Base-by-base conservation (phyloP, 2,329 filamentous ascomycete species). In the Sordariomycetes sp. region DNA sequence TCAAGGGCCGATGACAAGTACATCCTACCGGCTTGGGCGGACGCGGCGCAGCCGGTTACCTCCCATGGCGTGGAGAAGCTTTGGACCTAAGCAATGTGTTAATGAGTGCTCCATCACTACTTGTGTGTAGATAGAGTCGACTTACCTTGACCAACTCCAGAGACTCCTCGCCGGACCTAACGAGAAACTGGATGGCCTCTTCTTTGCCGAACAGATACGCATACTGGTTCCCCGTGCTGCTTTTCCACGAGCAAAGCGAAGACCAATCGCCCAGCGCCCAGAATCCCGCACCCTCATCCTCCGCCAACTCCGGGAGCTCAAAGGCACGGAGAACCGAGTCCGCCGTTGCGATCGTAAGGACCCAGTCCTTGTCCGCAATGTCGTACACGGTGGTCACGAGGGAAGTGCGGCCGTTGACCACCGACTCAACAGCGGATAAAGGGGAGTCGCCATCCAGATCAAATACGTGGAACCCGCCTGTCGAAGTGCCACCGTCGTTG, bases 221-320 rank as follows among this genome's bases (percentile, higher is more conserved):
- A 59, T 78, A 78, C 37, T 73, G 67, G 50, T 74, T 72, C 1
- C 70, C 71, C 20, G 69, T 73, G 20, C 63, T 63, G 57, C 71
- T 75, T 61, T 68, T 73, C 75, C 74, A 78, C 11, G 69, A 65
- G 62, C 76, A 79, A 5, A 78, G 62, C 1, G 75, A 71, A 16
- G 75, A 76, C 73, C 76, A 78, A 61, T 78, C 76, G 0, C 76
- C 76, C 16, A 76, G 64, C 1, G 70, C 65, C 25, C 66, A 71
- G 12, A 68, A 65, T 43, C 67, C 61, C 3, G 70, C 69, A 5
- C 64, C 63, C 6, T 69, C 64, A 20, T 71, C 59, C 59, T 71
- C 67, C 53, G 68, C 63, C 3, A 71, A 59, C 2, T 62, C 64
- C 1, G 65, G 65, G 6, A 70, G 63, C 52, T 74, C 69, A 55